Evolutionary conservation across 2,329 filamentous ascomycete species (phyloP).

Genomic region (Pseudocercospora fuligena): DNA sequence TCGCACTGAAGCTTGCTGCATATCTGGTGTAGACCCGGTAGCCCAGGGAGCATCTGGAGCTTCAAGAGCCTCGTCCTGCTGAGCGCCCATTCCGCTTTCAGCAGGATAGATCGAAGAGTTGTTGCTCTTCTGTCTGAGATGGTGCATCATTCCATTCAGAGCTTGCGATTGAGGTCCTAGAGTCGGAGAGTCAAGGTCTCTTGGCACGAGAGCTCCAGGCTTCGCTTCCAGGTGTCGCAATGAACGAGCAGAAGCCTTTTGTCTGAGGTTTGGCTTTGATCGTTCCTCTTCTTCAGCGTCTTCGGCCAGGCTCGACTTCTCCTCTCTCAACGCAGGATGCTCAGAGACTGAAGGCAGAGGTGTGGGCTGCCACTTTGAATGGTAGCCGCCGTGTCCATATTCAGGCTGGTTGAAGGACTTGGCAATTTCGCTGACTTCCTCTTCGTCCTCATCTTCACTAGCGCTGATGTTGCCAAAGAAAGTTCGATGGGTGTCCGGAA

Average conservation of each 20-base stretch:
- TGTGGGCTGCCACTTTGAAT: constrained; percentile 39
- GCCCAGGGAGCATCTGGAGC: constrained; percentile 32
- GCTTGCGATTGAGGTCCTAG: constrained; percentile 69
- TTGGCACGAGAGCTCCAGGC: constrained; percentile 24
- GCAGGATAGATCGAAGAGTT: constrained; percentile 73
- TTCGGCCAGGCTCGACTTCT: constrained; percentile 35
- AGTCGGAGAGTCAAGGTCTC: constrained; percentile 73
- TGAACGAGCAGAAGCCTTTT: constrained; percentile 24
- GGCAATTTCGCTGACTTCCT: constrained; percentile 29
- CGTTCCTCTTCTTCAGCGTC: constrained; percentile 34
- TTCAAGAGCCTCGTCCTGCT: constrained; percentile 29
- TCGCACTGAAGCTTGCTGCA: constrained; percentile 31
- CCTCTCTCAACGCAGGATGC: constrained; percentile 40
- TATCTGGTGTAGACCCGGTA: constrained; percentile 13
- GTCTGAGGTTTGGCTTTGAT: constrained; percentile 20
- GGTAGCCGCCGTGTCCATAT: constrained; percentile 32
- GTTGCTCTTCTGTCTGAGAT: constrained; percentile 80
- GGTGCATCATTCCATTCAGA: constrained; percentile 66
- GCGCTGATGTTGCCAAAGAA: constrained; percentile 47
- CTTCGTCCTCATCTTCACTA: constrained; percentile 47
- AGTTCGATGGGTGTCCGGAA: constrained; percentile 42
- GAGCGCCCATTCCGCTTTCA: constrained; percentile 52
- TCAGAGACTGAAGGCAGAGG: constrained; percentile 42
- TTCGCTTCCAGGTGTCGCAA: constrained; percentile 28
- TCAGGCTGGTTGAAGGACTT: constrained; percentile 30